A percentile compares a stretch with the other conserved stretches of the same genome.
Evolutionary conservation across 176 grass and related monocot species (phyloP).

Genomic region (Olyra latifolia): DNA sequence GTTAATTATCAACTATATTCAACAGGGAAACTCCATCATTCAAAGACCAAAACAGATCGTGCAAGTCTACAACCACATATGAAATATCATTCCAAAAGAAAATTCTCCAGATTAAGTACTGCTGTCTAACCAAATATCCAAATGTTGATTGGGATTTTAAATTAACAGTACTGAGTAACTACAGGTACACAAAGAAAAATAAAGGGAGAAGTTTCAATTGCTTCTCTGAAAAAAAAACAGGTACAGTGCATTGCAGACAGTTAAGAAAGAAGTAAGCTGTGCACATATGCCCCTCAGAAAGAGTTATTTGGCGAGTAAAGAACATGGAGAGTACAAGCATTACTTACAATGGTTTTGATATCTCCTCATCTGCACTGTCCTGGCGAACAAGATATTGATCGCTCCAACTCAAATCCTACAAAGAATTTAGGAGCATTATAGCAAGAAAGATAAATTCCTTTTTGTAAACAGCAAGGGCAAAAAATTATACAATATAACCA

Average conservation of each 20-base stretch:
- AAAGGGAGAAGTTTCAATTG: neutral
- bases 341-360: conserved; percentile 71
- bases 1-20: neutral
- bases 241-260: neutral
- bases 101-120: neutral
- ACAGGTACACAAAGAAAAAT: neutral
- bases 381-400: conserved; percentile 46
- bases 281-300: neutral
- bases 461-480: neutral
- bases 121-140: neutral
- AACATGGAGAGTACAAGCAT: conserved; percentile 22
- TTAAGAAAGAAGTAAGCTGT: neutral
- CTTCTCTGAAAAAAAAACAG: neutral
- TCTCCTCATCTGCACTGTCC: conserved; percentile 52
- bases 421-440: conserved; percentile 38
- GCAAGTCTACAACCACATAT: neutral
- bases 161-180: neutral
- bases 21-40: conserved; percentile 5
- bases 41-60: neutral
- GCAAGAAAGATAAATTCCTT: conserved; percentile 33
- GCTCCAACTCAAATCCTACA: conserved; percentile 57
- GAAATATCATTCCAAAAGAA: neutral
- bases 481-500: neutral
- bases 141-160: neutral
- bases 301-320: conserved; percentile 13